Evolutionary conservation across 2,329 filamentous ascomycete species (phyloP), one percentile per base, ranked within the genome.

Genomic region (Monilinia vaccinii-corymbosi): DNA sequence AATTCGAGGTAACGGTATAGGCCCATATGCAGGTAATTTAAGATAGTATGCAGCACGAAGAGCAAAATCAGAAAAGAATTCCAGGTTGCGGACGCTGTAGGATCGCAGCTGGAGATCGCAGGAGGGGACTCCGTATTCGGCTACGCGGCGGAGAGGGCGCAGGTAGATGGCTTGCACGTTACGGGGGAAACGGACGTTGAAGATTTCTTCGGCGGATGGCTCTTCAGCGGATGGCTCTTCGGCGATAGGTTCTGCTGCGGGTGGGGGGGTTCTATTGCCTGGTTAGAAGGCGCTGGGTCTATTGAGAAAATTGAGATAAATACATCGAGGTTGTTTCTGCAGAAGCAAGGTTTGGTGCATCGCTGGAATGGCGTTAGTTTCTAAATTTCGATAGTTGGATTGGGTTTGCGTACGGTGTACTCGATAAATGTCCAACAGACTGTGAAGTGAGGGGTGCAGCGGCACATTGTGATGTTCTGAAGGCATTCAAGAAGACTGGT

Each of bases 1-100:
- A 65, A 93, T 91, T 61, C 87, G 85, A 1, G 94, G 94, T 21
- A 99, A 78, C 13, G 93, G 91, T 7, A 94, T 79, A 7, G 94
- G 92, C 0, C 94, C 94, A 50, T 83, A 88, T 3, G 91, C 91
- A 11, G 91, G 88, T 2, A 99, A 85, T 21, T 88, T 84, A 46
- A 97, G 84, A 76, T 93, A 99, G 77, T 97, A 99, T 60, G 94
- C 94, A 4, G 92, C 92, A 66, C 94, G 89, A 59, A 97, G 79
- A 53, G 92, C 91, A 73, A 99, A 97, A 76, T 99, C 94, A 74
- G 87, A 81, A 72, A 96, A 97, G 77, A 97, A 92, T 70, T 96
- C 90, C 61, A 99, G 84, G 67, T 96, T 94, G 62, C 91, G 90
- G 40, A 92, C 79, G 69, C 83, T 91, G 79, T 90, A 99, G 38